These are phyloP conservation scores for Elymus sibiricus DNA, from an alignment of 176 grass and related monocot species.

Conservation along the genomic window DNA sequence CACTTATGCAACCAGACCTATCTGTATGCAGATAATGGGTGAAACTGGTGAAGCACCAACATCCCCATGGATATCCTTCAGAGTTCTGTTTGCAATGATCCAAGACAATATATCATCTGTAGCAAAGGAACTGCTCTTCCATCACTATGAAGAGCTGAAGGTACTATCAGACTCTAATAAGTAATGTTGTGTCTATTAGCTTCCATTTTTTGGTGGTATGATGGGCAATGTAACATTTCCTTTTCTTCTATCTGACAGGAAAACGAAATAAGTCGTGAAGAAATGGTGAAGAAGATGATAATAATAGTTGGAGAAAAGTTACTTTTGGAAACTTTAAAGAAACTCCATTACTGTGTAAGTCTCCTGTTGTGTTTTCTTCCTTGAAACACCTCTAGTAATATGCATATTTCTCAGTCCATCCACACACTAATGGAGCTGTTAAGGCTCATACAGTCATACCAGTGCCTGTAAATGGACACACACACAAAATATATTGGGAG, in stretches of 20 bases:
- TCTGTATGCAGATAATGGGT: slow-evolving; percentile 37
- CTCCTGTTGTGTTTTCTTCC: background rate
- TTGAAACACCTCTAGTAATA: background rate
- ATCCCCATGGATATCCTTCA: slow-evolving; percentile 74
- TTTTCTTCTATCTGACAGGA: slow-evolving; percentile 31
- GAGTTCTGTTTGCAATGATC: slow-evolving; percentile 55
- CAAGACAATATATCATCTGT: slow-evolving; percentile 53
- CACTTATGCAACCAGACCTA: slow-evolving; percentile 24
- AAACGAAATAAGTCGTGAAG: slow-evolving; percentile 57
- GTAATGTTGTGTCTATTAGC: background rate
- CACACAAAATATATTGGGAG: background rate
- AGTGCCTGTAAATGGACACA: background rate
- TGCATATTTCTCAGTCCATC: slow-evolving; percentile 7
- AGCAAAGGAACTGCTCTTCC: slow-evolving; percentile 62
- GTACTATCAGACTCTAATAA: slow-evolving; percentile 29
- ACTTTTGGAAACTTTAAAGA: slow-evolving; percentile 52
- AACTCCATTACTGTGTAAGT: slow-evolving; percentile 68
- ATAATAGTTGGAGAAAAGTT: slow-evolving; percentile 67
- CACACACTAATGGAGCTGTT: slow-evolving; percentile 1
- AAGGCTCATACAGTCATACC: background rate
- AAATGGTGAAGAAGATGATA: slow-evolving; percentile 73
- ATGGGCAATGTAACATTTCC: slow-evolving; percentile 7
- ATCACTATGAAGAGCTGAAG: slow-evolving; percentile 76
- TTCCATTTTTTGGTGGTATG: background rate
- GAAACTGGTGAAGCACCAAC: slow-evolving; percentile 47